Evolutionary conservation across 495 filamentous ascomycete genomes (phyloP), one percentile per base, ranked within the genome.

Genomic region (Neurospora sp.): DNA sequence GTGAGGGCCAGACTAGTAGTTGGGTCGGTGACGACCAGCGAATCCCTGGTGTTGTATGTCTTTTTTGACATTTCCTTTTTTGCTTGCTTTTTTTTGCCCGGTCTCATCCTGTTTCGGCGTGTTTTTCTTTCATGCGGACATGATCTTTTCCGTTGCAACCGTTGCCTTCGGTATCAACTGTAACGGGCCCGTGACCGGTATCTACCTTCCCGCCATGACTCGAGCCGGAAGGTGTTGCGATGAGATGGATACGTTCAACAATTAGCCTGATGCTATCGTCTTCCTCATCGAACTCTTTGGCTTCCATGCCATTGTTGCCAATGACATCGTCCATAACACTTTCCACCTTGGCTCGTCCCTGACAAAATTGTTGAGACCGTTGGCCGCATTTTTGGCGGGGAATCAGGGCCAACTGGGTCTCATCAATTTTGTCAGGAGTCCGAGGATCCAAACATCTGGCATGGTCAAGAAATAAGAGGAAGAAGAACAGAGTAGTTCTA

Each of bases 1-100:
- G 71, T 74, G 68, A 75, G 45, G 41, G 73, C 73, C 68, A 70
- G 79, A 83, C 76, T 77, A 84, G 83, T 83, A 83, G 80, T 85
- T 81, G 79, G 80, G 82, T 80, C 81, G 83, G 82, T 84, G 84
- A 84, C 81, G 79, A 85, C 71, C 71, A 76, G 76, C 69, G 76
- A 76, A 74, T 77, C 69, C 74, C 73, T 69, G 76, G 76, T 73
- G 76, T 76, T 77, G 76, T 74, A 77, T 76, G 69, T 76, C 45
- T 69, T 71, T 69, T 70, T 74, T 61, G 53, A 35, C 35, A 7
- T 35, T 40, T 7, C 16, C 14, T 42, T 42, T 7, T 42, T 42
- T 42, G 14, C 14, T 42, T 42, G 14, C 14, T 42, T 42, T 44
- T 7, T 8, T 44, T 17, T 44, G 8, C 6, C 2, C 6, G 16